These are phyloP conservation scores for Fusarium clavum DNA, from an alignment of 2,329 filamentous ascomycete genomes.

Conservation along the genomic window DNA sequence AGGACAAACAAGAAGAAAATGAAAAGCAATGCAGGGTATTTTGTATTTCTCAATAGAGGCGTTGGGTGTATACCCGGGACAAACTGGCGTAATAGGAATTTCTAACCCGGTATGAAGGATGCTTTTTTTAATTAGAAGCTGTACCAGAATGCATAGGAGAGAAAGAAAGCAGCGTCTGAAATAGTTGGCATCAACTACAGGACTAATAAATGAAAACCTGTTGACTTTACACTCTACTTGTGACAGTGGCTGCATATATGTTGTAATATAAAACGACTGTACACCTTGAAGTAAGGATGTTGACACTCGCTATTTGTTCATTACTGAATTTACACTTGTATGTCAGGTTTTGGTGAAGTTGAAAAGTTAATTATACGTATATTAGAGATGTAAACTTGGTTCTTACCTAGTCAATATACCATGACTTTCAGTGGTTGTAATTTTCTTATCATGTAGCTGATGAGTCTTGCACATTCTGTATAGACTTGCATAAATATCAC, in stretches of 20 bases:
- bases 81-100: conserved; percentile 32
- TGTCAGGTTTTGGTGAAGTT: no score
- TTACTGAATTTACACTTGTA: neutral
- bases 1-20: neutral
- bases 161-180: neutral
- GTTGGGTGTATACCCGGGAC: conserved; percentile 43
- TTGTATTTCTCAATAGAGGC: conserved; percentile 29
- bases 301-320: neutral
- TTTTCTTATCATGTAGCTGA: neutral
- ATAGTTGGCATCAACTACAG: neutral
- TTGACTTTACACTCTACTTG: neutral
- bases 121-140: neutral
- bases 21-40: neutral
- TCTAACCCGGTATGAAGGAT: neutral
- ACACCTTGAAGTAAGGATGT: neutral
- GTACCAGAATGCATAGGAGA: conserved; percentile 1
- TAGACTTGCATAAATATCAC: conserved; percentile 20
- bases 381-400: neutral
- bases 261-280: neutral
- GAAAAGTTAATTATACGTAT: neutral
- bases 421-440: neutral
- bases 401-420: neutral
- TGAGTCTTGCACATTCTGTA: neutral
- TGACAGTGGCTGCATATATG: neutral
- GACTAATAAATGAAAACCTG: neutral